Evolutionary conservation across 495 filamentous ascomycete genomes (phyloP).

Genomic region (Podospora conica): DNA sequence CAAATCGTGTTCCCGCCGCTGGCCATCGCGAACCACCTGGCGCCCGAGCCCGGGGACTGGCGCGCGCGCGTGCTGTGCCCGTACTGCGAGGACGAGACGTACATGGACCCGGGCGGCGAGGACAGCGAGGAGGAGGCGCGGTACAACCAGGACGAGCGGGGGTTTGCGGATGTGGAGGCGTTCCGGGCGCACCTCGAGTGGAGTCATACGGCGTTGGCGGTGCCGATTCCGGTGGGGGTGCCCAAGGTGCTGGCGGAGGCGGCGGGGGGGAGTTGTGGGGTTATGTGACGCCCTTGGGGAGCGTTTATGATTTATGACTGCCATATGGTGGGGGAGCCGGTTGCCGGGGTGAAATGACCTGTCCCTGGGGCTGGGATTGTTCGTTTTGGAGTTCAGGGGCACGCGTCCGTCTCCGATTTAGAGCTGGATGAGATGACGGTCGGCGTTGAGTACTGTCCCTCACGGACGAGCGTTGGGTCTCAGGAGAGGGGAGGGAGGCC

Average conservation of each 20-base stretch:
- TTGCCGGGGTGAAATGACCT: too few species aligned
- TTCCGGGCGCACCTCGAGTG: slow-evolving; percentile 45
- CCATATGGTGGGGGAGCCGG: not conserved
- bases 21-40: slow-evolving; percentile 44
- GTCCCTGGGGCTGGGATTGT: not conserved
- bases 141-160: slow-evolving; percentile 37
- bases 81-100: slow-evolving; percentile 44
- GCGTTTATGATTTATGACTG: not conserved
- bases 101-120: slow-evolving; percentile 41
- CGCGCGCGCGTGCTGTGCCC: slow-evolving; percentile 39
- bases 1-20: slow-evolving; percentile 42
- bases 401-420: not conserved
- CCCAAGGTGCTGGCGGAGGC: not conserved
- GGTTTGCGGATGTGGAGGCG: slow-evolving; percentile 33
- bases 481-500: not conserved
- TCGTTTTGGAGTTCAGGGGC: not conserved
- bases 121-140: slow-evolving; percentile 36
- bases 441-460: not conserved
- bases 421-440: not conserved
- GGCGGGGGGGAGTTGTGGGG: slow-evolving; percentile 20
- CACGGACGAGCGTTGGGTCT: not conserved
- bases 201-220: slow-evolving; percentile 34
- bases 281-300: slow-evolving; percentile 31
- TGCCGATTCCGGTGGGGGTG: slow-evolving; percentile 23
- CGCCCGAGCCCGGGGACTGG: slow-evolving; percentile 37